Evolutionary conservation across 1,284 basidiomycete genomes (phyloP).

Genomic region (Microbotryomycetes sp.): DNA sequence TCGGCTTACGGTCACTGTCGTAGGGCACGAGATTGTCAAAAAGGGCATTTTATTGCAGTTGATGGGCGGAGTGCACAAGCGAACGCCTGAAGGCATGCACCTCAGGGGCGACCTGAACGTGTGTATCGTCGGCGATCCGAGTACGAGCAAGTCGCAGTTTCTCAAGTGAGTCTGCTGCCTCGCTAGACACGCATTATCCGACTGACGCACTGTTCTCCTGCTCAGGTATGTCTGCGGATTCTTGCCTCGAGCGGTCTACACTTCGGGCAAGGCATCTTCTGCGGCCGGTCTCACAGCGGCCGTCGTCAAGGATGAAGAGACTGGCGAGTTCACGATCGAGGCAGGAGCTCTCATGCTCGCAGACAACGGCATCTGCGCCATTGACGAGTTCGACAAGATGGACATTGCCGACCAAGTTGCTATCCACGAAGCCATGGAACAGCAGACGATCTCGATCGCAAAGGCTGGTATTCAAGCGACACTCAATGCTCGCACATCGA

Average conservation of each 20-base stretch:
- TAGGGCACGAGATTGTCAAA: slow-evolving; percentile 90
- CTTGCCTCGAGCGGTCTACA: slow-evolving; percentile 95
- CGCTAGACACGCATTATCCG: not conserved
- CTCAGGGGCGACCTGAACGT: slow-evolving; percentile 97
- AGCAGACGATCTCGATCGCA: slow-evolving; percentile 98
- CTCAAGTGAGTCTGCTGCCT: slow-evolving; percentile 61
- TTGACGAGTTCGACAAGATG: slow-evolving; percentile 99
- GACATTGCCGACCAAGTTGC: slow-evolving; percentile 97
- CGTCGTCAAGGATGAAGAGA: slow-evolving; percentile 97
- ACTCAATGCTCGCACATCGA: slow-evolving; percentile 93
- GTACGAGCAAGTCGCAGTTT: slow-evolving; percentile 96
- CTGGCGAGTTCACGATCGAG: slow-evolving; percentile 98
- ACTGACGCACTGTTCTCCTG: slow-evolving; percentile 12
- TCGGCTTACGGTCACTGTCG: too few species aligned
- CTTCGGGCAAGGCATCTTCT: slow-evolving; percentile 96
- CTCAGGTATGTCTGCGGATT: slow-evolving; percentile 95
- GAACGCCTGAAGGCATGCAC: slow-evolving; percentile 92
- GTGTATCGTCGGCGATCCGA: slow-evolving; percentile 96
- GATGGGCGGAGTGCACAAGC: slow-evolving; percentile 99
- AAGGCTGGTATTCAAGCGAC: slow-evolving; percentile 99
- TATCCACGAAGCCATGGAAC: slow-evolving; percentile 99
- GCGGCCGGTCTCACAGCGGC: slow-evolving; percentile 98
- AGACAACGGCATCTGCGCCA: slow-evolving; percentile 98
- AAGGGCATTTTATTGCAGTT: slow-evolving; percentile 96
- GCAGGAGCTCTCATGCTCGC: slow-evolving; percentile 98